Base-by-base conservation (phyloP, 2,329 filamentous ascomycete genomes). In the Aspergillus caelatus region DNA sequence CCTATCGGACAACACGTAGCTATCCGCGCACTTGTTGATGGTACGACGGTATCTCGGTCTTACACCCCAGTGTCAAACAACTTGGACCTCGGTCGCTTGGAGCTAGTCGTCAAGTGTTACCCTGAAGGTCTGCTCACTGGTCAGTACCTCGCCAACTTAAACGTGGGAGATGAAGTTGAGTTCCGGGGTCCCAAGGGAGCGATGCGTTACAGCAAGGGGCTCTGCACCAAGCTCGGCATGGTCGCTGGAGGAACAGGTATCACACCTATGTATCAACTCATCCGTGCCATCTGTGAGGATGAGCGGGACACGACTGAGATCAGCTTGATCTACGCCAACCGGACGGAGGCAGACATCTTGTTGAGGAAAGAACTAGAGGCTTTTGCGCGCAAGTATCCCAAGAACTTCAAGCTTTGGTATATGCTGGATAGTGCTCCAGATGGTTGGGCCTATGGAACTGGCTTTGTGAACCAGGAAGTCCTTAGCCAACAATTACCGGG, bases 201-300 rank as follows among this genome's bases (percentile, higher is more conserved):
- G 0, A 78, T 78, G 67, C 63, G 65, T 19, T 79, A 79, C 56
- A 65, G 14, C 14, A 66, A 65, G 4, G 72, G 70, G 4, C 65
- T 78, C 4, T 76, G 75, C 30, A 70, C 68, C 23, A 69, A 72
- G 28, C 72, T 79, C 21, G 77, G 76, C 1, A 78, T 79, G 77
- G 72, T 79, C 21, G 77, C 77, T 10, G 77, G 78, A 30, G 77
- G 77, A 5, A 78, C 77, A n/a, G 76, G 75, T 0, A 78, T 75
- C 45, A 79, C 85, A 1, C 85, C 86, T 3, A 85, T 87, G 83
- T 86, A 82, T 71, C 87, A 89, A 70, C 74, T 90, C 8, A 88
- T 89, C 69, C 83, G 86, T 4, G 86, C 86, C 50, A 87, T 89
- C 61, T 88, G 86, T 69, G 86, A 89, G 69, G 84, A 89, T 60